Base-by-base conservation (phyloP, 1,139 yeast species). In the Lodderomyces parapsilosis region DNA sequence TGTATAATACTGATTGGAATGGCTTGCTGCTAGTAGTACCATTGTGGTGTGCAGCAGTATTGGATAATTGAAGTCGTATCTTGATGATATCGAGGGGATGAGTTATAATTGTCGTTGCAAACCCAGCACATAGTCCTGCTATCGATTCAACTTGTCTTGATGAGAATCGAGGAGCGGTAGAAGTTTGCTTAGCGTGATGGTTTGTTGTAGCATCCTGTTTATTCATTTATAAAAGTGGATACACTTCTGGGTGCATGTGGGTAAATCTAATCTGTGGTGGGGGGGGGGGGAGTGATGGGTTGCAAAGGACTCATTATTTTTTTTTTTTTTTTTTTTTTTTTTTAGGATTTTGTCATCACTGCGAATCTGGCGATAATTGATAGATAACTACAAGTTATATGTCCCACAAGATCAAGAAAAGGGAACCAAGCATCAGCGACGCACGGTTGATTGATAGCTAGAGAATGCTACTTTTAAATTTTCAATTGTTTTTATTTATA, bases 51-150 rank as follows among this genome's bases (percentile, higher is more conserved):
- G 15, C 15, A 6, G 13, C 15, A 3, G 11, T n/a, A 32, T 39
- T 36, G 4, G 22, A 43, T 36, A 79, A 60, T 51, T 93, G 99
- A 36, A 93, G 68, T 45, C 97, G 71, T 11, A 90, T 76, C 62
- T 93, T 93, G 52, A 91, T 66, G 44, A 93, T 71, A 60, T 93
- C 99, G 33, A 93, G 66, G 1, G 99, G 99, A 60, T 93, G 99
- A 38, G 93, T 83, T 5, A 85, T 67, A 3, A 86, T 53, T 2
- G 98, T 91, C 3, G 97, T 84, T 23, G 80, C 63, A 38, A 83
- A 77, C 0, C 99, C 99, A 0, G 98, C 96, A 2, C 81, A 59
- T 11, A 91, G 65, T 0, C 99, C 99, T 0, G 96, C 77, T 1
- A 85, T 57, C 1, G 81, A 63, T 55, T 89, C 96, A 19, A 60